phyloP scores from a whole-genome alignment of 495 filamentous ascomycete species.

The Hyaloscypha finlandica region DNA sequence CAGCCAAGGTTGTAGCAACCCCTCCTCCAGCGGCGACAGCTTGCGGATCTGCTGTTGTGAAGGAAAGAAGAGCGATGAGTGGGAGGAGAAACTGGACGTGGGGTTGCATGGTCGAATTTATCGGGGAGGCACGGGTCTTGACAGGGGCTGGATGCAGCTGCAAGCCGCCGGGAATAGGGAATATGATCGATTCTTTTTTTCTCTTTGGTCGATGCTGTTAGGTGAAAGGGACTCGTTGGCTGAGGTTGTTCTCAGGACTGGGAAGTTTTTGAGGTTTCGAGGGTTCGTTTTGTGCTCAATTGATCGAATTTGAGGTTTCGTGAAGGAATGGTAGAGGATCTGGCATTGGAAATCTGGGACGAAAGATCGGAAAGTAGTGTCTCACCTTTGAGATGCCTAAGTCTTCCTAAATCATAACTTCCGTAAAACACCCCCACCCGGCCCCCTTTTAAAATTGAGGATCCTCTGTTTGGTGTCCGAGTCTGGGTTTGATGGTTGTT shows the following conservation, averaged over 20 bases:
- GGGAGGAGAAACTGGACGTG: background rate
- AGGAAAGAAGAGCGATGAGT: slow-evolving; percentile 4
- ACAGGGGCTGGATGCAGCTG: background rate
- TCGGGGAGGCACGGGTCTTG: background rate
- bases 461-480: background rate
- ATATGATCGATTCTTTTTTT: background rate
- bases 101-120: background rate
- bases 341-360: background rate
- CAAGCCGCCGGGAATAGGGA: background rate
- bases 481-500: background rate
- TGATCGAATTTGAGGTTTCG: no score
- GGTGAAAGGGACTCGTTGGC: background rate
- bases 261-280: background rate
- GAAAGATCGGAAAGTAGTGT: background rate
- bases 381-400: background rate
- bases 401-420: background rate
- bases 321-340: no score
- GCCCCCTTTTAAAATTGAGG: background rate
- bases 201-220: background rate
- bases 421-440: background rate
- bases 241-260: background rate
- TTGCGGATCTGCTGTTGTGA: slow-evolving; percentile 1
- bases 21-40: slow-evolving; percentile 20
- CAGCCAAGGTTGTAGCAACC: slow-evolving; percentile 11
- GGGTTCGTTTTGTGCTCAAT: background rate